Base-by-base conservation (phyloP, 164 flowering plant species). In the Paratinospora sagittata region DNA sequence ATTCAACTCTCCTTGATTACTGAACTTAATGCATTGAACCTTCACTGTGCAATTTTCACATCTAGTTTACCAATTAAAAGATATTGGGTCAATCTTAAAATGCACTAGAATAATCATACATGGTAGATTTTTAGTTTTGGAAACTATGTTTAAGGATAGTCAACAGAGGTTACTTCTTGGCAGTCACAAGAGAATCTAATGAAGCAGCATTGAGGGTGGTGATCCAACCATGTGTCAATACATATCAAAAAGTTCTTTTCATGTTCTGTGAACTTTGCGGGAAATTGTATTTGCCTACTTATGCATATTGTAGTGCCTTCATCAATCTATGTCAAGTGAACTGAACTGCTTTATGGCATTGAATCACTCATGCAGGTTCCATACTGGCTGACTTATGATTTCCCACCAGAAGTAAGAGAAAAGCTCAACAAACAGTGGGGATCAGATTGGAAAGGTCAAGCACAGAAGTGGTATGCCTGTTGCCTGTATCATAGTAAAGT, bases 381-480 rank as follows among this genome's bases (percentile, higher is more conserved):
- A 47, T 74, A 83, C 74, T 95, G 97, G 99, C 61, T 95, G 82
- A 90, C 94, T 21, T 92, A 95, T 78, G 96, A 95, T 78, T 95
- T 91, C 79, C 98, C 99, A 39, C 97, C 93, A 52, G 78, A 83
- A 21, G 96, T 92, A 30, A 75, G 90, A 75, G 92, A 84, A 81
- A 89, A 86, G 36, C 85, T 95, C 10, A 91, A 82, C 21, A 78
- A 12, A 24, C 86, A 69, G 69, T 93, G 99, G 98, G 98, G 98
- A 73, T 75, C 90, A 45, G 86, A 92, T 80, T 90, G 94, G 96
- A 91, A 91, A 75, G 99, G 99, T 79, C 98, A 95, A 82, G 97
- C 97, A 43, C 98, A 93, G 71, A 95, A 93, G 78, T 95, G 98
- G 99, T 91, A 73, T 76, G 87, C 16, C 16, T 19, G 16, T 62